A percentile compares a stretch with the other conserved stretches of the same genome.
These are phyloP conservation scores for Xanthoconium stramineum DNA, from an alignment of 768 basidiomycete species.

Conservation along the genomic window DNA sequence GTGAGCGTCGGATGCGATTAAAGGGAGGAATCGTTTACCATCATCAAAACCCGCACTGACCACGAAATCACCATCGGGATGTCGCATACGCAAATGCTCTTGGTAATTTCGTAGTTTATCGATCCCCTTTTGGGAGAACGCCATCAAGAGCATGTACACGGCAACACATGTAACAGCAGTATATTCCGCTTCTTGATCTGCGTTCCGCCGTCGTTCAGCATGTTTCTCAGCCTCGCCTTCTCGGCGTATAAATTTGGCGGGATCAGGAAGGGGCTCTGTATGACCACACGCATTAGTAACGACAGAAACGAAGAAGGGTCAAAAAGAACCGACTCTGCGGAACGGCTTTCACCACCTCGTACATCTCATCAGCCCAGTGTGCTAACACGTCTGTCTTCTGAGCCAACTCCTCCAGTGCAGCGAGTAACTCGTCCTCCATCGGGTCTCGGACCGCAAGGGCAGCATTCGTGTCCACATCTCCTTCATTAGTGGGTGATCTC, in stretches of 20 bases:
- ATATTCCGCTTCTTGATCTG: conserved; percentile 76
- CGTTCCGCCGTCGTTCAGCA: conserved; percentile 64
- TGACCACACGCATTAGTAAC: conserved; percentile 1
- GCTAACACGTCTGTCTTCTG: conserved; percentile 95
- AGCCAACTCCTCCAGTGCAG: conserved; percentile 79
- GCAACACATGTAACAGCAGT: conserved; percentile 85
- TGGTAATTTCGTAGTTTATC: conserved; percentile 75
- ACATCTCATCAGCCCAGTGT: conserved; percentile 94
- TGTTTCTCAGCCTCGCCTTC: conserved; percentile 72
- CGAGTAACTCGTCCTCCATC: conserved; percentile 81
- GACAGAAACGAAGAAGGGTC: not conserved
- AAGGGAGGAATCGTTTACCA: conserved; percentile 41
- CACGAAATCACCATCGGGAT: conserved; percentile 70
- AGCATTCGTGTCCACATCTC: conserved; percentile 31
- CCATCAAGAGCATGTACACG: conserved; percentile 88
- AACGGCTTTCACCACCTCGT: conserved; percentile 80
- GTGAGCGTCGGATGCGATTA: conserved; percentile 8
- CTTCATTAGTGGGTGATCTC: conserved; percentile 36
- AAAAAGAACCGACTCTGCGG: conserved; percentile 64
- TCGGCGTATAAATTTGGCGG: conserved; percentile 65
- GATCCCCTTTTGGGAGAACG: conserved; percentile 91
- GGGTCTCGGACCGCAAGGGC: conserved; percentile 48
- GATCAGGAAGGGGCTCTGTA: conserved; percentile 78
- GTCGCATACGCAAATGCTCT: conserved; percentile 77
- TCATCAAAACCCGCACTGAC: conserved; percentile 81